These are phyloP conservation scores for Thelonectria olida DNA, from an alignment of 2,329 filamentous ascomycete species.

Conservation along the genomic window DNA sequence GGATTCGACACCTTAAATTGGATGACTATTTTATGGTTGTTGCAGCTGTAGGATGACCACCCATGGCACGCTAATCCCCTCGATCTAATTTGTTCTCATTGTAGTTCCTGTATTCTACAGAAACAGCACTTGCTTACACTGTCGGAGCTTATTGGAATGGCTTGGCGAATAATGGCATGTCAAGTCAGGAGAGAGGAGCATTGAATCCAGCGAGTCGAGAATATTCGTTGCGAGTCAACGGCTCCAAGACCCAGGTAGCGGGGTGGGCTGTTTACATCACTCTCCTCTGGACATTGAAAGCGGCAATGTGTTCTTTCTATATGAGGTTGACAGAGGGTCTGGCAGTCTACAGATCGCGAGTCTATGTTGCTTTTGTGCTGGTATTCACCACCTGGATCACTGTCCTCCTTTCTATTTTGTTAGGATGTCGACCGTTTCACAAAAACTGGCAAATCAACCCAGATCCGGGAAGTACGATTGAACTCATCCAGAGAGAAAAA, in stretches of 20 bases:
- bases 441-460: constrained; percentile 53
- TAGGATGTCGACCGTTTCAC: constrained; percentile 45
- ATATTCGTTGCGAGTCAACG: constrained; percentile 51
- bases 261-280: constrained; percentile 61
- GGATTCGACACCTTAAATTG: constrained; percentile 37
- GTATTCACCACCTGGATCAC: constrained; percentile 44
- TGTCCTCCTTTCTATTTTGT: constrained; percentile 42
- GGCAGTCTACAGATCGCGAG: constrained; percentile 19
- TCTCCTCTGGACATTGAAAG: constrained; percentile 60
- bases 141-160: constrained; percentile 52
- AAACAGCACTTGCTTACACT: constrained; percentile 35
- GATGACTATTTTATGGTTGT: constrained; percentile 58
- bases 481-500: no score
- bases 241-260: constrained; percentile 60
- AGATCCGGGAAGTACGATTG: constrained; percentile 46
- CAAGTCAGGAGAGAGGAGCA: constrained; percentile 52
- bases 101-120: constrained; percentile 23
- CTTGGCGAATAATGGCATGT: constrained; percentile 60
- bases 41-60: neutral
- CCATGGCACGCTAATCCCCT: neutral
- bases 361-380: constrained; percentile 44
- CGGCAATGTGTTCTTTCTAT: constrained; percentile 61
- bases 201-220: constrained; percentile 52
- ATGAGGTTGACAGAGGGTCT: constrained; percentile 51
- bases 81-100: neutral